Evolutionary conservation across 1,139 yeast genomes (phyloP).

Genomic region (Protomyces arabidopsidicola): DNA sequence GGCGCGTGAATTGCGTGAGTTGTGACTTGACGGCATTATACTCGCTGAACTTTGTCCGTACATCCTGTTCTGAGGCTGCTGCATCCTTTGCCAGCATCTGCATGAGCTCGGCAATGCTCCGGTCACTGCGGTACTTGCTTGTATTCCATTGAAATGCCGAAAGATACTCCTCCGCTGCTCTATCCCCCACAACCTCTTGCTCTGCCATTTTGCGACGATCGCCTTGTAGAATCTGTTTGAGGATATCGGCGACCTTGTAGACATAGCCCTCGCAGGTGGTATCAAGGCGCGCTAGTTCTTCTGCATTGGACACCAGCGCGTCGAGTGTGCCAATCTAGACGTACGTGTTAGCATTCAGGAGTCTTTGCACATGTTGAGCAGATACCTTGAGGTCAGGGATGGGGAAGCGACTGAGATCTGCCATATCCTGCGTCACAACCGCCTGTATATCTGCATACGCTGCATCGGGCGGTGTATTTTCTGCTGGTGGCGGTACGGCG

Average conservation of each 20-base stretch:
- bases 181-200: conserved; percentile 51
- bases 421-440: conserved; percentile 4
- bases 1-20: conserved; percentile 81
- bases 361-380: not conserved
- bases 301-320: conserved; percentile 82
- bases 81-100: conserved; percentile 70
- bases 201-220: conserved; percentile 44
- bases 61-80: conserved; percentile 73
- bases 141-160: conserved; percentile 82
- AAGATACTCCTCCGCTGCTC: conserved; percentile 47
- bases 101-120: conserved; percentile 71
- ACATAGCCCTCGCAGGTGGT: conserved; percentile 65
- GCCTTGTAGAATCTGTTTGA: conserved; percentile 51
- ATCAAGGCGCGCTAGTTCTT: conserved; percentile 79
- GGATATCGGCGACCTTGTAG: conserved; percentile 68
- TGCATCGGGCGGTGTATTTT: conserved; percentile 15
- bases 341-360: not conserved
- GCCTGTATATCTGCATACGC: conserved; percentile 8
- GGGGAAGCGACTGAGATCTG: conserved; percentile 44
- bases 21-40: conserved; percentile 81
- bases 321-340: conserved; percentile 85
- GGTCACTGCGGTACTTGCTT: conserved; percentile 78
- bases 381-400: conserved; percentile 48
- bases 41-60: conserved; percentile 60
- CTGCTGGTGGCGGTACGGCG: conserved; percentile 28